A percentile compares a stretch with the other conserved stretches of the same genome.
These are phyloP conservation scores for Citrus cavaleriei DNA, from an alignment of 345 rosid species.

Conservation along the genomic window DNA sequence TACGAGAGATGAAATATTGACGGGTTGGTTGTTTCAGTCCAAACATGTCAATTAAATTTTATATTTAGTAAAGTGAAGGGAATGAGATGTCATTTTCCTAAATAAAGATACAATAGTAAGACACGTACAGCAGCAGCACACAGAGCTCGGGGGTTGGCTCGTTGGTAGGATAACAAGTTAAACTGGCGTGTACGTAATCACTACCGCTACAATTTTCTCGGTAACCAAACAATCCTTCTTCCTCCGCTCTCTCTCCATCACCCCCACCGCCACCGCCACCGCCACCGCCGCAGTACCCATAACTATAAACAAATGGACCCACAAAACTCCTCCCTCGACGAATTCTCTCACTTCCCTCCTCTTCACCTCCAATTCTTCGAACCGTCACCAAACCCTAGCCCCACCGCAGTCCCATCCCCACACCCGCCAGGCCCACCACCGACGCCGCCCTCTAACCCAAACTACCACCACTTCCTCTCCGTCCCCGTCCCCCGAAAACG, in stretches of 20 bases:
- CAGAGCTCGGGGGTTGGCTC: too few species aligned
- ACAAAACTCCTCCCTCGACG: conserved; percentile 30
- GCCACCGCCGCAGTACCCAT: neutral
- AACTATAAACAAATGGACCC: conserved; percentile 33
- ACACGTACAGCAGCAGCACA: rapidly evolving
- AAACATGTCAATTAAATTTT: too few species aligned
- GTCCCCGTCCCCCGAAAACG: conserved; percentile 64
- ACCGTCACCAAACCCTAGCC: conserved; percentile 36
- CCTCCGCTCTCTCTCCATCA: neutral
- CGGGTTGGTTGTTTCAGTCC: too few species aligned
- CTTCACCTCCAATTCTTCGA: conserved; percentile 37
- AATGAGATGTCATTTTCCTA: too few species aligned
- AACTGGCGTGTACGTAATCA: neutral
- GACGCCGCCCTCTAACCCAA: conserved; percentile 16
- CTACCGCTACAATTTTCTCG: neutral
- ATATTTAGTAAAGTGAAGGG: too few species aligned
- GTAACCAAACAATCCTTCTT: conserved; percentile 14
- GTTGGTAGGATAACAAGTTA: too few species aligned
- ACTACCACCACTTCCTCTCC: conserved; percentile 46
- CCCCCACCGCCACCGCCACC: conserved; percentile 3
- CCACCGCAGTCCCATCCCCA: conserved; percentile 23
- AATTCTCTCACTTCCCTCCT: conserved; percentile 33
- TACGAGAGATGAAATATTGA: too few species aligned
- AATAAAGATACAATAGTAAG: too few species aligned
- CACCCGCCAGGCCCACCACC: conserved; percentile 18